phyloP scores from a whole-genome alignment of 352 stramenopile genomes.

The Thraustochytrium striatum region DNA sequence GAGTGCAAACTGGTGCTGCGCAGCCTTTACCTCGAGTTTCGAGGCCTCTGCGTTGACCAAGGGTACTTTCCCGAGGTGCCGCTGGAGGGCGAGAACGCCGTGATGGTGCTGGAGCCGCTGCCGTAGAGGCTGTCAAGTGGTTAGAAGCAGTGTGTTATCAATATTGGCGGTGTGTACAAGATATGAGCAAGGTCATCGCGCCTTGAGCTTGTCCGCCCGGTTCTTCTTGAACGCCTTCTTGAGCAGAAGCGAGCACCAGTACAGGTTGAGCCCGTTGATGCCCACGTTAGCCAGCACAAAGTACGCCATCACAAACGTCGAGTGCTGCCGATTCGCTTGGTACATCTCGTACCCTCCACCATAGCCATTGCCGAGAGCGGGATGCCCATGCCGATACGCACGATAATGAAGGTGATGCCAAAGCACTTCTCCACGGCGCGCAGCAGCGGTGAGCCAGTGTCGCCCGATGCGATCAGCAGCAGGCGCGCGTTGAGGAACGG shows the following conservation, averaged over 20 bases:
- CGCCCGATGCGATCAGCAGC: slow-evolving; percentile 8
- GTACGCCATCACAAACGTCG: slow-evolving; percentile 8
- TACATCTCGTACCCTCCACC: slow-evolving; percentile 14
- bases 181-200: neutral
- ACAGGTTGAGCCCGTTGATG: slow-evolving; percentile 28
- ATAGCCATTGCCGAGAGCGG: slow-evolving; percentile 25
- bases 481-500: slow-evolving; percentile 28
- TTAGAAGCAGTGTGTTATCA: neutral
- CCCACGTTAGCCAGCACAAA: slow-evolving; percentile 23
- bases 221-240: neutral
- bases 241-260: neutral
- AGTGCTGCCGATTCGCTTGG: slow-evolving; percentile 21
- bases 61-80: slow-evolving; percentile 47
- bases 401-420: slow-evolving; percentile 11
- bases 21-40: slow-evolving; percentile 48
- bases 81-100: neutral
- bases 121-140: neutral
- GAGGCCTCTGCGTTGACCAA: slow-evolving; percentile 39
- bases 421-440: slow-evolving; percentile 12
- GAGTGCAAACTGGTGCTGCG: slow-evolving; percentile 32
- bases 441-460: slow-evolving; percentile 4
- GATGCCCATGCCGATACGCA: slow-evolving; percentile 31
- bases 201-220: neutral
- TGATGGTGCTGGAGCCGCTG: slow-evolving; percentile 29
- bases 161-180: too few species aligned